A percentile compares a stretch with the other conserved stretches of the same genome.
Evolutionary conservation across 306 rosid genomes (phyloP).

Genomic region (Sindora glabra): DNA sequence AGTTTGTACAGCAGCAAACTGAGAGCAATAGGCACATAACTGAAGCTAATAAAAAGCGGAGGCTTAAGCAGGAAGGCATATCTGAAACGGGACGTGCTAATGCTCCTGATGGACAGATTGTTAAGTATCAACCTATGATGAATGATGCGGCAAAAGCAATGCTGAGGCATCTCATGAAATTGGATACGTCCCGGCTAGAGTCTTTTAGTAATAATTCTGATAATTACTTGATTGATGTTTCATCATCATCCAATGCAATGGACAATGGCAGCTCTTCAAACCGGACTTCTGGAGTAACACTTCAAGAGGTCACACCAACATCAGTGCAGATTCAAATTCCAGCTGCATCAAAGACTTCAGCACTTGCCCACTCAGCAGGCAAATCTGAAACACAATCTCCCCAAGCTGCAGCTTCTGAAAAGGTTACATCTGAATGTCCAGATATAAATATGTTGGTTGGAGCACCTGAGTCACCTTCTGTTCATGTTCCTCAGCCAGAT

Average conservation of each 20-base stretch:
- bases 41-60: conserved; percentile 79
- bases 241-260: conserved; percentile 40
- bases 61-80: conserved; percentile 72
- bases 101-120: conserved; percentile 76
- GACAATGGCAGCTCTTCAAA: conserved; percentile 59
- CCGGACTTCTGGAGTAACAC: conserved; percentile 60
- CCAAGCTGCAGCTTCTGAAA: conserved; percentile 38
- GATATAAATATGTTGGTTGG: conserved; percentile 35
- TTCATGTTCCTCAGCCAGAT: conserved; percentile 43
- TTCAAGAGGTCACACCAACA: conserved; percentile 69
- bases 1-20: conserved; percentile 90
- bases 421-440: conserved; percentile 22
- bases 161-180: conserved; percentile 72
- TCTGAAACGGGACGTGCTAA: conserved; percentile 38
- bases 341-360: conserved; percentile 25
- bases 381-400: conserved; percentile 45
- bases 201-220: conserved; percentile 38
- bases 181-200: conserved; percentile 55
- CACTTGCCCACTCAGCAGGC: conserved; percentile 25
- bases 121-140: conserved; percentile 68
- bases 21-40: conserved; percentile 72
- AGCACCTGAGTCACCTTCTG: conserved; percentile 32
- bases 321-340: conserved; percentile 40
- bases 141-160: conserved; percentile 75
- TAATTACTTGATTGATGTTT: conserved; percentile 44